Evolutionary conservation across 2,329 filamentous ascomycete species (phyloP).

Genomic region (Sphaerostilbella broomeana): DNA sequence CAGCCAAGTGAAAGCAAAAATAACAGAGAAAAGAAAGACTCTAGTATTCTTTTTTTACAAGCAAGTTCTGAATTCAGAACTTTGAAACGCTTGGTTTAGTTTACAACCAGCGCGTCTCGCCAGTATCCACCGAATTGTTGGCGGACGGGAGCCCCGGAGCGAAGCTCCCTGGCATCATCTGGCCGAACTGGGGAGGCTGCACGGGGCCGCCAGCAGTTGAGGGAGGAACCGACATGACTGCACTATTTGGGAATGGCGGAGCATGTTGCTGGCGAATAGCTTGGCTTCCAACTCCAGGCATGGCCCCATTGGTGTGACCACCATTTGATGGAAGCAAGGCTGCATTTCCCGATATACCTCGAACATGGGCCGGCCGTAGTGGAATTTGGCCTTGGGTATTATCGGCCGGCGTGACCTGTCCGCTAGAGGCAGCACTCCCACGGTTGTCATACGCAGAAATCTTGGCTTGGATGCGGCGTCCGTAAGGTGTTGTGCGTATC

Average conservation of each 20-base stretch:
- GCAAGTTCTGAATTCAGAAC: conserved; percentile 20
- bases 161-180: conserved; percentile 23
- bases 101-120: conserved; percentile 37
- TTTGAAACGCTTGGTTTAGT: conserved; percentile 19
- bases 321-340: conserved; percentile 26
- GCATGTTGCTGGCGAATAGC: conserved; percentile 28
- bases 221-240: conserved; percentile 27
- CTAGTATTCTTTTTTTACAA: conserved; percentile 29
- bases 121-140: conserved; percentile 23
- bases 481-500: conserved; percentile 88
- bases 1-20: conserved; percentile 16
- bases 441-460: conserved; percentile 57
- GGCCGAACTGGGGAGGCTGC: conserved; percentile 26
- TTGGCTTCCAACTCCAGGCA: conserved; percentile 17
- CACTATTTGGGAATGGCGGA: conserved; percentile 27
- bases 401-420: conserved; percentile 47
- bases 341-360: conserved; percentile 35
- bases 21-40: conserved; percentile 15
- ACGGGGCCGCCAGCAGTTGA: conserved; percentile 19
- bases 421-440: conserved; percentile 36
- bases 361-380: conserved; percentile 38
- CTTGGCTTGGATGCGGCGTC: conserved; percentile 88
- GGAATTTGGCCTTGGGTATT: conserved; percentile 48
- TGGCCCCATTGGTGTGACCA: conserved; percentile 18
- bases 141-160: conserved; percentile 19